These are phyloP conservation scores for Alloteropsis semialata DNA, from an alignment of 176 grass and related monocot species.

Conservation along the genomic window DNA sequence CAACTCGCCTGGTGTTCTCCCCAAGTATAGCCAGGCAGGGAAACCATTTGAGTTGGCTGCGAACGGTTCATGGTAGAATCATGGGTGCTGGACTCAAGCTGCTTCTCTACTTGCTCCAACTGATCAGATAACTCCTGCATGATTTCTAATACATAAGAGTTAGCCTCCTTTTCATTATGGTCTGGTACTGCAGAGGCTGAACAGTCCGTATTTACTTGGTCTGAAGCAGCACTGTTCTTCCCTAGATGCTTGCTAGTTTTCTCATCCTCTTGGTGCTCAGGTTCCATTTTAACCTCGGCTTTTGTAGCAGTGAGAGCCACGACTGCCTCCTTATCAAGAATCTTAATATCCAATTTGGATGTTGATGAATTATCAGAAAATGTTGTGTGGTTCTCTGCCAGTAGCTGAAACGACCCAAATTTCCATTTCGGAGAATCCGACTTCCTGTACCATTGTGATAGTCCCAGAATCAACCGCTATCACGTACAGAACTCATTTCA, in stretches of 20 bases:
- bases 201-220: slow-evolving; percentile 39
- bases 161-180: background rate
- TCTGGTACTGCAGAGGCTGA: background rate
- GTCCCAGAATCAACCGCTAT: too few species aligned
- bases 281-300: slow-evolving; percentile 12
- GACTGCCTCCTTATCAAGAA: background rate
- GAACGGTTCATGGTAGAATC: background rate
- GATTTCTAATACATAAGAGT: slow-evolving; percentile 19
- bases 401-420: too few species aligned
- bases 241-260: slow-evolving; percentile 29
- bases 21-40: background rate
- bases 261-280: slow-evolving; percentile 21
- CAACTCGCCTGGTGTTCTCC: slow-evolving; percentile 5
- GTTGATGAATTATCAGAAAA: background rate
- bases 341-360: slow-evolving; percentile 18
- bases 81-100: slow-evolving; percentile 14
- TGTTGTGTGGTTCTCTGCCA: background rate
- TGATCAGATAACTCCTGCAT: slow-evolving; percentile 36
- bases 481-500: too few species aligned
- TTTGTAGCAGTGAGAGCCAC: slow-evolving; percentile 30
- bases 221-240: slow-evolving; percentile 35
- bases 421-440: too few species aligned
- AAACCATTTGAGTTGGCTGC: background rate
- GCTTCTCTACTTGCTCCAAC: slow-evolving; percentile 13
- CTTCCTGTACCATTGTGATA: too few species aligned